Base-by-base conservation (phyloP, 768 basidiomycete genomes). In the Kwoniella newhampshirensis region DNA sequence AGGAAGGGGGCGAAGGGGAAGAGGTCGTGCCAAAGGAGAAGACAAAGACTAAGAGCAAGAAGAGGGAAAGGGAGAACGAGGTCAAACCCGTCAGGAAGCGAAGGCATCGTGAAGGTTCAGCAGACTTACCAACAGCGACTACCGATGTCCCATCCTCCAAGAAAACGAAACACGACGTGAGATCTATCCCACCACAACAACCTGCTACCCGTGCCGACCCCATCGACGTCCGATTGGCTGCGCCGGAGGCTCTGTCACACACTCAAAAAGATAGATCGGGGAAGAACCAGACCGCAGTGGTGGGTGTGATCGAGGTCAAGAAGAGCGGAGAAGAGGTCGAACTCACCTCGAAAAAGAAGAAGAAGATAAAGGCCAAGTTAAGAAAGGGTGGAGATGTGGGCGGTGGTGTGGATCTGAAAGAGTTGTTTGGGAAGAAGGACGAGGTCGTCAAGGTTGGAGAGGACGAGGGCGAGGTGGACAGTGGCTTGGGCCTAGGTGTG, bases 271-370 rank as follows among this genome's bases (percentile, higher is more conserved):
- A 51, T n/a, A 51, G 41, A 36, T 41, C 37, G 20, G 35, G 11
- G 13, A 39, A 37, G n/a, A 18, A 44, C 28, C 41, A 40, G 27
- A 61, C 63, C 26, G 61, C 68, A 5, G 62, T 72, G 0, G 56
- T 72, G 18, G 55, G 60, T 11, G 62, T 72, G 3, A 59, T 70
- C 20, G 68, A 70, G 17, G 58, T 70, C 8, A 55, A 44, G 54
- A 62, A 39, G 48, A 41, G 46, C 8, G 56, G 56, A 12, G 41
- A 58, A 46, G 56, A 51, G 20, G 35, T 58, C 20, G 42, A 52
- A 39, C 30, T 53, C 23, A 51, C 44, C 30, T 46, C 57, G 2
- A 52, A 59, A 30, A 52, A 53, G 28, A 53, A 59, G 58, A 36
- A 59, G 41, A 50, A 56, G 41, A 13, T 56, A 21, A 54, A 44